A percentile compares a stretch with the other conserved stretches of the same genome.
Conservation (phyloP, 352 stramenopile genomes). For the Globisporangium iwayamae region DNA sequence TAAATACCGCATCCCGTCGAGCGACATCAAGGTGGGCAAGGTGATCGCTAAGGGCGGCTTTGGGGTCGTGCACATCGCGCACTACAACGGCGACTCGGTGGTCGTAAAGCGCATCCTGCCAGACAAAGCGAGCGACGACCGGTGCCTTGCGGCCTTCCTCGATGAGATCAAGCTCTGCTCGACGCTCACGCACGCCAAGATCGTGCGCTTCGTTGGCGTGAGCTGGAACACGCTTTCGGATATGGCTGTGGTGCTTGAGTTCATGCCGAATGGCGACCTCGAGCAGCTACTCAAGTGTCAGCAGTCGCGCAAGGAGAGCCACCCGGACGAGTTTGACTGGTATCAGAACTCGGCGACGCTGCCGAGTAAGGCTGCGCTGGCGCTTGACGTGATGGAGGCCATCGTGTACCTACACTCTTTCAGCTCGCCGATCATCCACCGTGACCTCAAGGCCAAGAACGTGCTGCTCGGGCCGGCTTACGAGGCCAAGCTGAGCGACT, state of each 20-base stretch:
- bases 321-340: conserved; percentile 62
- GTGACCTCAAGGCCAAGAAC: conserved; percentile 79
- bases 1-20: conserved; percentile 72
- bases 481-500: conserved; percentile 79
- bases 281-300: conserved; percentile 68
- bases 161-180: conserved; percentile 85
- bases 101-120: conserved; percentile 85
- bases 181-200: conserved; percentile 72
- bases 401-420: conserved; percentile 84
- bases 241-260: conserved; percentile 79
- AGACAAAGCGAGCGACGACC: conserved; percentile 75
- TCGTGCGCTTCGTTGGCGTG: conserved; percentile 79
- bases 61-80: conserved; percentile 66
- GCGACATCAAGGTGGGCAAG: conserved; percentile 58
- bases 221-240: conserved; percentile 85
- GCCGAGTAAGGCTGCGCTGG: conserved; percentile 50
- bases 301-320: conserved; percentile 28
- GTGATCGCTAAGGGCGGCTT: conserved; percentile 74
- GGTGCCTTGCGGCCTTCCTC: conserved; percentile 63
- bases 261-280: conserved; percentile 73
- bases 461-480: conserved; percentile 60
- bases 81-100: conserved; percentile 52
- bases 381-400: conserved; percentile 70
- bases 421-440: conserved; percentile 77
- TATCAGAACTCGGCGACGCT: conserved; percentile 53